Percentiles rank a stretch among this genome's conserved stretches.
phyloP scores from a whole-genome alignment of 805 yeast genomes.

The Kazachstania bromeliacearum region DNA sequence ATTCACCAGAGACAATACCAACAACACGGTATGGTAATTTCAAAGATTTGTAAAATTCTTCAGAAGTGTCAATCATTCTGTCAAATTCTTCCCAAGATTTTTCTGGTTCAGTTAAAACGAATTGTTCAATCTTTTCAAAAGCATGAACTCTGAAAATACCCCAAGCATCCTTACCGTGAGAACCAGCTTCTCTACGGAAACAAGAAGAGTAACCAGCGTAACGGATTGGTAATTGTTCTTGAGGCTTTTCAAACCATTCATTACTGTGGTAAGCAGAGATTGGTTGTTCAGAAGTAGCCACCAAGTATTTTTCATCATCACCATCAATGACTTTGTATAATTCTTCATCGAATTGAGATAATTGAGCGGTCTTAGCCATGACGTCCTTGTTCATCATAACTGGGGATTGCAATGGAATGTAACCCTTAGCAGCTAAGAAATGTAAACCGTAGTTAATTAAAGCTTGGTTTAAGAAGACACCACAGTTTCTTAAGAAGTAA shows the following conservation, averaged over 20 bases:
- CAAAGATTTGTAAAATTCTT: conserved; percentile 85
- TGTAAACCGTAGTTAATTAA: conserved; percentile 90
- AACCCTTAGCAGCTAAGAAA: conserved; percentile 69
- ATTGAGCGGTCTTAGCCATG: conserved; percentile 98
- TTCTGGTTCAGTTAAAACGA: conserved; percentile 92
- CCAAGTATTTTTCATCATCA: conserved; percentile 92
- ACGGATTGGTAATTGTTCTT: conserved; percentile 91
- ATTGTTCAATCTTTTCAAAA: conserved; percentile 97
- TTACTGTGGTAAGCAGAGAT: conserved; percentile 94
- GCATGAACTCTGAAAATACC: conserved; percentile 99
- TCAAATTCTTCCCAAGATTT: conserved; percentile 97
- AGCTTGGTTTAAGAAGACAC: conserved; percentile 97
- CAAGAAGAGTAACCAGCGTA: conserved; percentile 98
- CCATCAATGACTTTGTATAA: conserved; percentile 95
- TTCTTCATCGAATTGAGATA: conserved; percentile 96
- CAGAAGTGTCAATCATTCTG: conserved; percentile 83
- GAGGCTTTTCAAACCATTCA: conserved; percentile 98
- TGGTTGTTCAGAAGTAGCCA: conserved; percentile 99
- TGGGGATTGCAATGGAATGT: conserved; percentile 92
- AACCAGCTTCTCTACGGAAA: conserved; percentile 99
- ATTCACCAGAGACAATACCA: conserved; percentile 96
- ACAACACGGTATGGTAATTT: conserved; percentile 95
- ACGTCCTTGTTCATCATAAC: conserved; percentile 99
- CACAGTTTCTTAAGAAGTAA: conserved; percentile 86
- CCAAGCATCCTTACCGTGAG: conserved; percentile 99